Conservation (phyloP, 2,329 filamentous ascomycete genomes). For the Nemania sp. region DNA sequence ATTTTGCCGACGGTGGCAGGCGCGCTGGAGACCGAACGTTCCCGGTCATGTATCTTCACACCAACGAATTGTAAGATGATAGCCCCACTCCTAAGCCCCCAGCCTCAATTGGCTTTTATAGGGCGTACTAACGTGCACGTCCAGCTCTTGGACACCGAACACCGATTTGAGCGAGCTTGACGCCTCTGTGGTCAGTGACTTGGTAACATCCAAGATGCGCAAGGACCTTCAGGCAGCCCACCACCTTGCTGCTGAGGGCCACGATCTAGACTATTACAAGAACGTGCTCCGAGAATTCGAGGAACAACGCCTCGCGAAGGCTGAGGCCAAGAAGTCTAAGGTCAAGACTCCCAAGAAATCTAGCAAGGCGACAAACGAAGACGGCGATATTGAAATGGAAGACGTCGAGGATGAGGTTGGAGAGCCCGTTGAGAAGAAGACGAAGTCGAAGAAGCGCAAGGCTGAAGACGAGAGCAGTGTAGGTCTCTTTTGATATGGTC, state of each 20-base stretch:
- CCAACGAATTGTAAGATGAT: slow-evolving; percentile 91
- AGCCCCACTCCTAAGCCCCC: too few relatives aligned
- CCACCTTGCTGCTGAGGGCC: slow-evolving; percentile 74
- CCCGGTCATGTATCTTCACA: slow-evolving; percentile 91
- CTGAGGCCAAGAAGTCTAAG: slow-evolving; percentile 46
- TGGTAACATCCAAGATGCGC: slow-evolving; percentile 75
- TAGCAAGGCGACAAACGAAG: slow-evolving; percentile 56
- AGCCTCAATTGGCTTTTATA: not conserved
- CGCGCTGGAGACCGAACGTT: slow-evolving; percentile 84
- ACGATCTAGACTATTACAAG: slow-evolving; percentile 84
- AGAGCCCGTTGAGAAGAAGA: slow-evolving; percentile 46
- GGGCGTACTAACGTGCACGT: slow-evolving; percentile 22
- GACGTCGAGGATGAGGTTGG: slow-evolving; percentile 60
- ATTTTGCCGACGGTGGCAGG: slow-evolving; percentile 87
- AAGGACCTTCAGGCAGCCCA: slow-evolving; percentile 82
- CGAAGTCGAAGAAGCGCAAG: slow-evolving; percentile 82
- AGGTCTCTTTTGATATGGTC: slow-evolving; percentile 37
- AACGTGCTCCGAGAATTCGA: slow-evolving; percentile 71
- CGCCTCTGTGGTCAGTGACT: slow-evolving; percentile 69
- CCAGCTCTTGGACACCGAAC: slow-evolving; percentile 89
- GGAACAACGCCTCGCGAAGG: slow-evolving; percentile 66
- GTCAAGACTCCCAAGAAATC: slow-evolving; percentile 46
- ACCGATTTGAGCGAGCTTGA: slow-evolving; percentile 79
- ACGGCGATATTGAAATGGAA: slow-evolving; percentile 65
- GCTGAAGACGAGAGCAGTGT: slow-evolving; percentile 77